phyloP scores from a whole-genome alignment of 768 basidiomycete genomes.

The Rhizopogon roseolus region DNA sequence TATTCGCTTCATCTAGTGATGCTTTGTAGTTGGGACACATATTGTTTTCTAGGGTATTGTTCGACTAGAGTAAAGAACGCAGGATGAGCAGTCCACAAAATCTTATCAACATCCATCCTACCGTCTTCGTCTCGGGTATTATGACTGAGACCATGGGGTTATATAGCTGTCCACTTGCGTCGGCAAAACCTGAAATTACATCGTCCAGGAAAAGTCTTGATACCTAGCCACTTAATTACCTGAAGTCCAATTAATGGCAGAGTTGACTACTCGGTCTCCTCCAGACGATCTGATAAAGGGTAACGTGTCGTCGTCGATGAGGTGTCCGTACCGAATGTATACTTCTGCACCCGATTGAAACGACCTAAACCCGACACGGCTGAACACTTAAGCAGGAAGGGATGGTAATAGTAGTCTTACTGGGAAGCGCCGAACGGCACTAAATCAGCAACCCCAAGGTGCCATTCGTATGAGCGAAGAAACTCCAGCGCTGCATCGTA shows the following conservation, averaged over 20 bases:
- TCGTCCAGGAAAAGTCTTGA: neutral
- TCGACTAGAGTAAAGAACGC: conserved; percentile 30
- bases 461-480: conserved; percentile 51
- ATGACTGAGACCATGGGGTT: conserved; percentile 51
- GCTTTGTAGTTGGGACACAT: conserved; percentile 58
- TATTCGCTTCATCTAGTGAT: conserved; percentile 36
- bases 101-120: conserved; percentile 22
- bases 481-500: conserved; percentile 53
- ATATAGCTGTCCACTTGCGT: conserved; percentile 42
- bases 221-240: conserved; percentile 31
- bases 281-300: conserved; percentile 54
- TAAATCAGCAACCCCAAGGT: conserved; percentile 52
- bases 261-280: conserved; percentile 55
- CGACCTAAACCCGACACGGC: conserved; percentile 27
- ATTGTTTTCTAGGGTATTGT: conserved; percentile 63
- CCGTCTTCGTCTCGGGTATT: conserved; percentile 40
- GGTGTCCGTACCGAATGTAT: conserved; percentile 48
- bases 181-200: conserved; percentile 48
- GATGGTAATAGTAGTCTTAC: conserved; percentile 30
- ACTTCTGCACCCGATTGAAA: conserved; percentile 47
- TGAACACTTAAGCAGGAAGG: neutral
- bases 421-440: conserved; percentile 65
- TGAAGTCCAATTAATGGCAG: conserved; percentile 65
- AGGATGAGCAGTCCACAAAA: neutral
- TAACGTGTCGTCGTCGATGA: conserved; percentile 38